These are phyloP conservation scores for Helicostylum pulchrum DNA, from an alignment of 192 early-diverging fungal genomes.

Conservation along the genomic window DNA sequence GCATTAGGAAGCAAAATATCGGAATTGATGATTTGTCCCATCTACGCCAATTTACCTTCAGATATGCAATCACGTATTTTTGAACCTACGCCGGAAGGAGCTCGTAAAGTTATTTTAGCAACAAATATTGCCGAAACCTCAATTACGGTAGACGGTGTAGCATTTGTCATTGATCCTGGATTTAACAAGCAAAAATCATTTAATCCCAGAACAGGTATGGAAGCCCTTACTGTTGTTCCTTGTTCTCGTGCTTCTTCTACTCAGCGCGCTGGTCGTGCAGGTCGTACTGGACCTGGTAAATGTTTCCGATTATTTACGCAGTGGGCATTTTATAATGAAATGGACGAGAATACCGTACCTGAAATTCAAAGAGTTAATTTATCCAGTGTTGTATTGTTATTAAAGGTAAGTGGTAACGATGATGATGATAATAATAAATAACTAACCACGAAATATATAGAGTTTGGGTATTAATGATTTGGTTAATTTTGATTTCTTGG, in stretches of 20 bases:
- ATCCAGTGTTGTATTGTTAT: conserved; percentile 80
- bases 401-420: conserved; percentile 59
- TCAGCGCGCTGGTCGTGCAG: conserved; percentile 94
- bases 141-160: conserved; percentile 95
- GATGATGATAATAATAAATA: background rate
- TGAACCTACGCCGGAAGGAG: conserved; percentile 91
- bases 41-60: conserved; percentile 94
- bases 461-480: conserved; percentile 97
- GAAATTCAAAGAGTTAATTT: conserved; percentile 98
- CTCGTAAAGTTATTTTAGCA: conserved; percentile 92
- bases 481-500: conserved; percentile 97
- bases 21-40: conserved; percentile 92
- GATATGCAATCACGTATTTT: conserved; percentile 98
- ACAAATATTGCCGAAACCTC: conserved; percentile 99
- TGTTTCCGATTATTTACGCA: conserved; percentile 96
- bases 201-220: conserved; percentile 94
- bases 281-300: conserved; percentile 94
- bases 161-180: conserved; percentile 97
- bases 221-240: conserved; percentile 93
- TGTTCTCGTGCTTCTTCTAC: conserved; percentile 92
- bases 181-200: conserved; percentile 96
- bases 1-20: conserved; percentile 83
- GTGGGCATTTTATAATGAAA: conserved; percentile 88
- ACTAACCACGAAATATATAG: conserved; percentile 16
- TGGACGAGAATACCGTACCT: conserved; percentile 91